Percentiles rank a stretch among this genome's conserved stretches.
Evolutionary conservation across 2,329 filamentous ascomycete species (phyloP).

Genomic region (Podosphaera fusca): DNA sequence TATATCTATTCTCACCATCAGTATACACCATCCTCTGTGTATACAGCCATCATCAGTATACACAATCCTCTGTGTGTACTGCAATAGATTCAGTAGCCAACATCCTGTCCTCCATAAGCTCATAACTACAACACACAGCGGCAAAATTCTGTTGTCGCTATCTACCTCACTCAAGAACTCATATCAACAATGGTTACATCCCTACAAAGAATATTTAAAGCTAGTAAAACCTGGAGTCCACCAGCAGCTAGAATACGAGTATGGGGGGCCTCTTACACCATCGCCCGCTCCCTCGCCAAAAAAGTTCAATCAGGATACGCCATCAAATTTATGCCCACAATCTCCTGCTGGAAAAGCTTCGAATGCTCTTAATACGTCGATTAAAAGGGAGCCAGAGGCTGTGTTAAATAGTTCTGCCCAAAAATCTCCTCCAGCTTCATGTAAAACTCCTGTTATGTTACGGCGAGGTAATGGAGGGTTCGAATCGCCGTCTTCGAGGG

Average conservation of each 20-base stretch:
- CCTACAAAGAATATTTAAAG: constrained; percentile 84
- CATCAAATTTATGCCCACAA: constrained; percentile 32
- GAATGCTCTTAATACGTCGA: constrained; percentile 29
- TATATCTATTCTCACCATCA: too few relatives aligned
- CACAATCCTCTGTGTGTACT: too few relatives aligned
- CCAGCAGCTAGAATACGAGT: constrained; percentile 78
- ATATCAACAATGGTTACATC: constrained; percentile 88
- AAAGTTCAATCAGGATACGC: constrained; percentile 34
- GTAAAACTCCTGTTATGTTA: constrained; percentile 20
- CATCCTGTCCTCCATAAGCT: too few relatives aligned
- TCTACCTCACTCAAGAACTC: constrained; percentile 97
- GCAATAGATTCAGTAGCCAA: too few relatives aligned
- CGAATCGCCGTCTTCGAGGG: too few relatives aligned
- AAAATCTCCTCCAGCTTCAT: constrained; percentile 9
- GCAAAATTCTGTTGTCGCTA: constrained; percentile 97
- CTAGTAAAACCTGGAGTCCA: constrained; percentile 90
- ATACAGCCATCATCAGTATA: too few relatives aligned
- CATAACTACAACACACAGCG: constrained; percentile 39
- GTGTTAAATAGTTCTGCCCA: constrained; percentile 10
- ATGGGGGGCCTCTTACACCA: constrained; percentile 76
- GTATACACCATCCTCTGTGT: too few relatives aligned
- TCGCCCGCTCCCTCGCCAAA: constrained; percentile 57
- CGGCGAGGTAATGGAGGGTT: too few relatives aligned
- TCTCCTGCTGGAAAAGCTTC: constrained; percentile 42
- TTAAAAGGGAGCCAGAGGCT: constrained; percentile 19